Percentiles rank a stretch among this genome's conserved stretches.
These are phyloP conservation scores for Aegilops tauschii DNA, from an alignment of 176 grass and related monocot genomes.

Conservation along the genomic window DNA sequence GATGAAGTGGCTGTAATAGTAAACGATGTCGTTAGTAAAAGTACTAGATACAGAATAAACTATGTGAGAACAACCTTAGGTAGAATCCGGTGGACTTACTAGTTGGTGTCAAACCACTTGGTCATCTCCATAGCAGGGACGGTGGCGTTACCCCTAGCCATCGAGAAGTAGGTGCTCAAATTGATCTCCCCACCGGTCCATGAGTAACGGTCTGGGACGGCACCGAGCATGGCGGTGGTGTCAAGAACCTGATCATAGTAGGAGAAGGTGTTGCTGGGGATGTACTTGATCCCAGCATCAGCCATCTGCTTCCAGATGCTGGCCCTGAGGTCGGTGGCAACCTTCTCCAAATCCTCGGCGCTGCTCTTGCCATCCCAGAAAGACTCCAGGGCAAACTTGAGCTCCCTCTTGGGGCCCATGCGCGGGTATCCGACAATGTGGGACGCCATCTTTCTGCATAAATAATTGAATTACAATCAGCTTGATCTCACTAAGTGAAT, in stretches of 20 bases:
- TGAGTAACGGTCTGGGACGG: slow-evolving; percentile 79
- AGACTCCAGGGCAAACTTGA: slow-evolving; percentile 92
- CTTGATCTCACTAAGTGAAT: neutral
- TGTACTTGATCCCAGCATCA: slow-evolving; percentile 88
- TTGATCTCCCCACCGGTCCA: slow-evolving; percentile 81
- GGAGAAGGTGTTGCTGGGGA: slow-evolving; percentile 93
- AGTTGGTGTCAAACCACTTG: slow-evolving; percentile 99
- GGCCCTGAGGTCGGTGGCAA: slow-evolving; percentile 66
- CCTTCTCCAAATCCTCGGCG: slow-evolving; percentile 86
- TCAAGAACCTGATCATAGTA: slow-evolving; percentile 97
- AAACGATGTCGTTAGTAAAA: slow-evolving; percentile 10
- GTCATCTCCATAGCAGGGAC: slow-evolving; percentile 99
- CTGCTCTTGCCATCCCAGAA: slow-evolving; percentile 93
- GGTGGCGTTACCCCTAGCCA: slow-evolving; percentile 95
- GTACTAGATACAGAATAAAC: neutral
- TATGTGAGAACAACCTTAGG: neutral
- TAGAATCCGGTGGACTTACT: slow-evolving; percentile 41
- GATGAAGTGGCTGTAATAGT: slow-evolving; percentile 71
- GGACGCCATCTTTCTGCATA: slow-evolving; percentile 70
- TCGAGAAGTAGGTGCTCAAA: slow-evolving; percentile 84
- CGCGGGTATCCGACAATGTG: slow-evolving; percentile 98
- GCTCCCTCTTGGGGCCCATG: slow-evolving; percentile 98
- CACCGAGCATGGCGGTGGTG: slow-evolving; percentile 78
- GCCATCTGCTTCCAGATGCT: slow-evolving; percentile 97
- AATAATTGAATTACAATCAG: neutral